These are phyloP conservation scores for Nicotiana otophora DNA, from an alignment of 257 asterid species.

Conservation along the genomic window DNA sequence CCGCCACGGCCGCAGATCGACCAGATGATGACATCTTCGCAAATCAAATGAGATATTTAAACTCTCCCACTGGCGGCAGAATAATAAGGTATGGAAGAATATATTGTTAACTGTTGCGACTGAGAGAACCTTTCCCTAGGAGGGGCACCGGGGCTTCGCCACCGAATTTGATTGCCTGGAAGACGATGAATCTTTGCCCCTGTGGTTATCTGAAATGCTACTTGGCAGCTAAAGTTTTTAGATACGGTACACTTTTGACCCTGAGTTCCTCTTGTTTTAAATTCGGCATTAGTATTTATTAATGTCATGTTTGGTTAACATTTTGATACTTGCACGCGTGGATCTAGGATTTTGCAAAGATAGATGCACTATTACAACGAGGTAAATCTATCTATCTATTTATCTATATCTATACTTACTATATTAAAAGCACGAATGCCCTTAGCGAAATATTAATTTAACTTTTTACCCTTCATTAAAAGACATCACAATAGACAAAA, in stretches of 20 bases:
- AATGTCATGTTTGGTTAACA: no score
- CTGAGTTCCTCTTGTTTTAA: background rate
- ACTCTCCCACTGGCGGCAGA: background rate
- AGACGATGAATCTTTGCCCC: background rate
- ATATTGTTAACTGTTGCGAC: background rate
- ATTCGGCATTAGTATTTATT: no score
- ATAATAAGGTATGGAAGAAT: background rate
- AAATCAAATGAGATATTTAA: background rate
- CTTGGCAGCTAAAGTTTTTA: background rate
- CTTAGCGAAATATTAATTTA: no score
- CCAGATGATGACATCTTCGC: slow-evolving; percentile 41
- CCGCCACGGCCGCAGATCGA: slow-evolving; percentile 41
- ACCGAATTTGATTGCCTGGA: background rate
- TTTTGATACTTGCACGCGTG: no score
- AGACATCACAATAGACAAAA: no score
- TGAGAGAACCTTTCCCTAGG: background rate
- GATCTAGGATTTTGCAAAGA: no score
- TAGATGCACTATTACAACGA: no score
- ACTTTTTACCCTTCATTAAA: no score
- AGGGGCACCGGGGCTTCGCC: background rate
- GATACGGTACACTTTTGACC: background rate
- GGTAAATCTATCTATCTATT: no score
- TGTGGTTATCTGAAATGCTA: background rate
- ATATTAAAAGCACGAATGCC: no score
- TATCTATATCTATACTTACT: no score